A percentile compares a stretch with the other conserved stretches of the same genome.
These are phyloP conservation scores for Fusarium pininemorale DNA, from an alignment of 2,329 filamentous ascomycete genomes.

Conservation along the genomic window DNA sequence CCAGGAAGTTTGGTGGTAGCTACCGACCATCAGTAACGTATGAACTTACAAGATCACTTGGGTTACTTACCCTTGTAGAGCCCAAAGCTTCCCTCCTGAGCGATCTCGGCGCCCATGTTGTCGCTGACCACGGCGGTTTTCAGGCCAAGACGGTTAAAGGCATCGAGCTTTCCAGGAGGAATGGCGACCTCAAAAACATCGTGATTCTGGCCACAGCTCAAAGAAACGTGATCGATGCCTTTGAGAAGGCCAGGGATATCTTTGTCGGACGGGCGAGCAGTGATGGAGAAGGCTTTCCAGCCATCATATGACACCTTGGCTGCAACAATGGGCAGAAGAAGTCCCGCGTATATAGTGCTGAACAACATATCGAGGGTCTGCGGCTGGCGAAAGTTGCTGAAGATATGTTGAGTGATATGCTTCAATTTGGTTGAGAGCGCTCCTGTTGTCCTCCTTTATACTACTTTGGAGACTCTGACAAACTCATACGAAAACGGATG, in stretches of 20 bases:
- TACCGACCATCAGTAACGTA: background rate
- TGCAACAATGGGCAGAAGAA: slow-evolving; percentile 17
- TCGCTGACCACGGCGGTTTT: slow-evolving; percentile 33
- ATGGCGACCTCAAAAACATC: slow-evolving; percentile 40
- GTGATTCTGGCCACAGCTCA: slow-evolving; percentile 39
- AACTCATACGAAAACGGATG: too few relatives aligned
- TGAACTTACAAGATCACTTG: rapidly evolving
- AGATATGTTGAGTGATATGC: background rate
- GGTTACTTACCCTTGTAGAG: slow-evolving; percentile 11
- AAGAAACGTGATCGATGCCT: slow-evolving; percentile 33
- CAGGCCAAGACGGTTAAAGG: slow-evolving; percentile 37
- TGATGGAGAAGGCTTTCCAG: slow-evolving; percentile 41
- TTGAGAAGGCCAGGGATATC: slow-evolving; percentile 24
- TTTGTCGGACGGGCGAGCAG: slow-evolving; percentile 22
- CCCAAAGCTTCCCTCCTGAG: slow-evolving; percentile 33
- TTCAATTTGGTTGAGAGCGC: background rate
- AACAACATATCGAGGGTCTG: slow-evolving; percentile 7
- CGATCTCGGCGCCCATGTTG: slow-evolving; percentile 40
- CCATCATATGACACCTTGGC: slow-evolving; percentile 39
- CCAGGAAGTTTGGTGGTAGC: background rate
- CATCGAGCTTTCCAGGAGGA: slow-evolving; percentile 33
- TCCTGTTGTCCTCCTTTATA: background rate
- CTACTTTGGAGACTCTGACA: background rate
- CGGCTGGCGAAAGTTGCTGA: too few relatives aligned
- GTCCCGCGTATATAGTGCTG: background rate